phyloP scores from a whole-genome alignment of 2,329 filamentous ascomycete genomes.

The Phialocephala subalpina region DNA sequence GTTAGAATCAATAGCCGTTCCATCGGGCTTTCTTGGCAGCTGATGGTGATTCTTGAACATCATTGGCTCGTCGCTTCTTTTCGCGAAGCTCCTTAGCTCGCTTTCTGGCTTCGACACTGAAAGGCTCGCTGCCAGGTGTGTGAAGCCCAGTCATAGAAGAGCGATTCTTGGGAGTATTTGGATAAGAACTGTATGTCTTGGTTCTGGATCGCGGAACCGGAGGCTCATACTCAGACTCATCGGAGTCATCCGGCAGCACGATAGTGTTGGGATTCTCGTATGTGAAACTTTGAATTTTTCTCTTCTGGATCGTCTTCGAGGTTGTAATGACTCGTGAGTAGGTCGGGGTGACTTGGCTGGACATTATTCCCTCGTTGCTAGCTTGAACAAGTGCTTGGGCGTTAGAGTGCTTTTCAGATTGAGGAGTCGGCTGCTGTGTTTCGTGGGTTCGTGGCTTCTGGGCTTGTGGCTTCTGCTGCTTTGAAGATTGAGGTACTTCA shows the following conservation, averaged over 20 bases:
- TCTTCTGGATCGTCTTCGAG: background rate
- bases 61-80: background rate
- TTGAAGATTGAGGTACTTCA: background rate
- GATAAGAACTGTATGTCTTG: background rate
- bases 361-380: background rate
- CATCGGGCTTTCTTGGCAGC: background rate
- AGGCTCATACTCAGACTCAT: background rate
- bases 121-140: background rate
- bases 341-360: background rate
- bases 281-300: background rate
- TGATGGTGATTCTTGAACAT: background rate
- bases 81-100: background rate
- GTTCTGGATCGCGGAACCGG: background rate
- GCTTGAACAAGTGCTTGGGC: background rate
- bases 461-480: background rate
- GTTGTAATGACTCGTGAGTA: slow-evolving; percentile 1
- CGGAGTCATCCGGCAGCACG: background rate
- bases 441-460: background rate
- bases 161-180: background rate
- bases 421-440: background rate
- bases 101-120: background rate
- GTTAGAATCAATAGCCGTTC: background rate
- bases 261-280: background rate
- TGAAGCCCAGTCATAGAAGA: too few species aligned
- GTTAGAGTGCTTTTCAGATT: background rate